Evolutionary conservation across 2,329 filamentous ascomycete species (phyloP).

Genomic region (Fusarium sarcochroum): DNA sequence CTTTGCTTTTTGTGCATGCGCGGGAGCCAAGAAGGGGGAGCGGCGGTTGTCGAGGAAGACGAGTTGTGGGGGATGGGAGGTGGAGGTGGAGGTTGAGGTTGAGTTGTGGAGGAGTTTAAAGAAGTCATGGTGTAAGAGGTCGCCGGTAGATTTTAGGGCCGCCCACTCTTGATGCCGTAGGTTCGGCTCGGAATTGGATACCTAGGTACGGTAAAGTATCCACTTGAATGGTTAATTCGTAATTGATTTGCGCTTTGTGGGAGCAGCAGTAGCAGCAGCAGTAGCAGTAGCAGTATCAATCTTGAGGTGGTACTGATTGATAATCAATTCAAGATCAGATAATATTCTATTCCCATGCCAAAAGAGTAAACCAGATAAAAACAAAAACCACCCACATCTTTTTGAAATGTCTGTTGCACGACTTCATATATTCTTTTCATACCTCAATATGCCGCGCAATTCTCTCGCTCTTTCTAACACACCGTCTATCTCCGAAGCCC

Average conservation of each 20-base stretch:
- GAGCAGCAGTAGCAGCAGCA: conserved; percentile 3
- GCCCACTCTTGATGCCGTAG: conserved; percentile 25
- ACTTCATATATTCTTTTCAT: conserved; percentile 13
- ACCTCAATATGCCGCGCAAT: conserved; percentile 26
- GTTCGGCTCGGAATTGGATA: conserved; percentile 28
- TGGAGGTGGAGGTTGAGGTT: not conserved
- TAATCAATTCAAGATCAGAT: conserved; percentile 18
- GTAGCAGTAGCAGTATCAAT: not conserved
- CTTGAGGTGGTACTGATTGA: conserved; percentile 33
- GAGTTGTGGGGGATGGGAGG: not conserved
- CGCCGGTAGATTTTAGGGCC: conserved; percentile 39
- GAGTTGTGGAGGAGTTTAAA: conserved; percentile 10
- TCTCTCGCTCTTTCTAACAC: conserved; percentile 36
- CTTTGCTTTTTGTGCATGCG: conserved; percentile 55
- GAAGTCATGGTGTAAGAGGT: conserved; percentile 32
- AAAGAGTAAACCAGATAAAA: not conserved
- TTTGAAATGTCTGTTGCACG: not conserved
- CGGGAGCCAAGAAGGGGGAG: conserved; percentile 35
- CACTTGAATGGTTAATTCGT: conserved; percentile 24
- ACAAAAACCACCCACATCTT: not conserved
- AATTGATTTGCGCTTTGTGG: conserved; percentile 13
- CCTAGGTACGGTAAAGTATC: not conserved
- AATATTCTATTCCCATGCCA: not conserved
- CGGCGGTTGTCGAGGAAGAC: conserved; percentile 28
- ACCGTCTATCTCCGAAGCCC: conserved; percentile 38